A percentile compares a stretch with the other conserved stretches of the same genome.
Evolutionary conservation across 2,329 filamentous ascomycete genomes (phyloP).

Genomic region (Talaromyces rugulosus): DNA sequence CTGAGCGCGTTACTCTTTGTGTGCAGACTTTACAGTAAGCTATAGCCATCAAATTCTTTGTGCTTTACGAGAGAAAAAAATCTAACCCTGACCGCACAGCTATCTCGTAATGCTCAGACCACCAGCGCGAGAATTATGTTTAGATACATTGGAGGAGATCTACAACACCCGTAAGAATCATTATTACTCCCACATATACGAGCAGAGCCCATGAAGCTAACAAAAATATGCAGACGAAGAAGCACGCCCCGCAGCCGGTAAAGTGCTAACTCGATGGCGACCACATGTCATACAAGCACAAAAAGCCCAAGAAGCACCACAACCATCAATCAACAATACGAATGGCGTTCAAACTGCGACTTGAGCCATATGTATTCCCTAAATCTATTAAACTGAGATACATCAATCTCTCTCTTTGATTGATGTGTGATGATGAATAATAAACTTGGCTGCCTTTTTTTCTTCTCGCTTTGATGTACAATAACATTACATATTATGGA

Average conservation of each 20-base stretch:
- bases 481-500: not conserved
- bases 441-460: not conserved
- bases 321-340: not conserved
- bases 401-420: not conserved
- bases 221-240: constrained; percentile 36
- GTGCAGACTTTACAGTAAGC: constrained; percentile 55
- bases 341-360: constrained; percentile 2
- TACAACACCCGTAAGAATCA: constrained; percentile 49
- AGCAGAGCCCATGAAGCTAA: not conserved
- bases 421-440: not conserved
- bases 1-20: constrained; percentile 58
- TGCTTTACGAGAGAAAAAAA: not conserved
- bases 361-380: not conserved
- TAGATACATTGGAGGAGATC: constrained; percentile 57
- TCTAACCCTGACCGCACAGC: constrained; percentile 24
- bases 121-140: constrained; percentile 52
- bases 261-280: constrained; percentile 53
- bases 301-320: not conserved
- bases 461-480: not conserved
- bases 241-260: constrained; percentile 46
- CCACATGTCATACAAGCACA: constrained; percentile 39
- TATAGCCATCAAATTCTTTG: constrained; percentile 8
- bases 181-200: not conserved
- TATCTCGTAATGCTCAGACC: constrained; percentile 58
- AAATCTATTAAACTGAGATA: not conserved